phyloP scores from a whole-genome alignment of 805 yeast species.

The Isabelozyma heimii region DNA sequence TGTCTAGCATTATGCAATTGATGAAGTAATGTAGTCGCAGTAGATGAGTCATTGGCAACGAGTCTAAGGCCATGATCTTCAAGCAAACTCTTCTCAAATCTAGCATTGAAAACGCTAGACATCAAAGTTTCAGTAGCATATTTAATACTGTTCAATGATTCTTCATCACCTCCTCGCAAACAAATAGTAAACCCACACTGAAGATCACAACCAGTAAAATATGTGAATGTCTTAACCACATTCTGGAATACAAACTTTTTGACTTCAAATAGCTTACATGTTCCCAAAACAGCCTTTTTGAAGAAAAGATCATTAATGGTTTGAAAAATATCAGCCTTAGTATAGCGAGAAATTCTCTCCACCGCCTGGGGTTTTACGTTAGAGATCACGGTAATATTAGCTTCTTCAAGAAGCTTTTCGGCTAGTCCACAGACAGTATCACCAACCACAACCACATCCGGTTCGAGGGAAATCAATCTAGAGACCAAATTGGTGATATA shows the following conservation, averaged over 20 bases:
- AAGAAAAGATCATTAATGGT: constrained; percentile 83
- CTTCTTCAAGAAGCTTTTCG: constrained; percentile 61
- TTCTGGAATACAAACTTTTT: constrained; percentile 59
- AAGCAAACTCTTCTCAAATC: constrained; percentile 56
- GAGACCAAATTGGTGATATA: constrained; percentile 78
- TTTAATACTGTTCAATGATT: constrained; percentile 63
- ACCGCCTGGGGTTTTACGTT: constrained; percentile 80
- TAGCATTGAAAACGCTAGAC: constrained; percentile 73
- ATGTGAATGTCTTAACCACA: constrained; percentile 67
- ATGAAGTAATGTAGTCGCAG: constrained; percentile 5
- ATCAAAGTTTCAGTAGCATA: constrained; percentile 78
- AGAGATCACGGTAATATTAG: constrained; percentile 78
- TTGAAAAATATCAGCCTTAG: constrained; percentile 80
- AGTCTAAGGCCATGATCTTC: constrained; percentile 18
- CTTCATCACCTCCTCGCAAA: constrained; percentile 74
- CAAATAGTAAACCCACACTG: constrained; percentile 81
- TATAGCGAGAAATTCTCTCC: constrained; percentile 71
- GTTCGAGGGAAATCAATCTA: constrained; percentile 70
- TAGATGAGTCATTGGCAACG: constrained; percentile 7
- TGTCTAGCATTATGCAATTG: background rate
- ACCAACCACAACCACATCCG: constrained; percentile 76
- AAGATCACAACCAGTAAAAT: constrained; percentile 71
- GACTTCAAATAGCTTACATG: constrained; percentile 70
- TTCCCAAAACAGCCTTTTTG: constrained; percentile 59
- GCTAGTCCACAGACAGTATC: constrained; percentile 84